Evolutionary conservation across 345 rosid species (phyloP).

Genomic region (Sisymbrium irio): DNA sequence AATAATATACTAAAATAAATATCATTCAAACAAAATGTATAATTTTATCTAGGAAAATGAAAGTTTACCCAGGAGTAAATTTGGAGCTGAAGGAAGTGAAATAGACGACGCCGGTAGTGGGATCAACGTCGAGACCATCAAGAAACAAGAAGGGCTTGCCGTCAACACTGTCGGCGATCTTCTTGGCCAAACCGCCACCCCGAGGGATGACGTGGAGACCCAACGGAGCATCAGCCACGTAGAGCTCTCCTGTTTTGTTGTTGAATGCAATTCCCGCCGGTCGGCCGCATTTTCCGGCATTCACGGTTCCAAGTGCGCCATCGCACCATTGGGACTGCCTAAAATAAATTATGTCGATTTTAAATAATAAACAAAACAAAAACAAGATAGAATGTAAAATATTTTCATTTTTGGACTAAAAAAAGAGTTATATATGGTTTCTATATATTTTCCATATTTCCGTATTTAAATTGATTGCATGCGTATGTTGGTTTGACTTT

Average conservation of each 20-base stretch:
- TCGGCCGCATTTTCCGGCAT: slow-evolving; percentile 34
- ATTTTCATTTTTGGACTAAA: neutral
- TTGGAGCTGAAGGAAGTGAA: slow-evolving; percentile 44
- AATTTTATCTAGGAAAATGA: too few species aligned
- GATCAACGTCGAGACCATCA: slow-evolving; percentile 45
- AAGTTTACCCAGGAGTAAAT: slow-evolving; percentile 22
- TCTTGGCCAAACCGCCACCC: slow-evolving; percentile 40
- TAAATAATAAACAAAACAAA: neutral
- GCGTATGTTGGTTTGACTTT: neutral
- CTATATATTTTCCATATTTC: too few species aligned
- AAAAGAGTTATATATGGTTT: neutral
- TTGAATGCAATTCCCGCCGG: slow-evolving; percentile 44
- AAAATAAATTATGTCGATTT: neutral
- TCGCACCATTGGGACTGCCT: slow-evolving; percentile 26
- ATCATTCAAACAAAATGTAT: neutral
- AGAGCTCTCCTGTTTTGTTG: slow-evolving; percentile 34
- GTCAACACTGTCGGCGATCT: slow-evolving; percentile 30
- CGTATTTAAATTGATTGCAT: neutral
- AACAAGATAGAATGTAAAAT: neutral
- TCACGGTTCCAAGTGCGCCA: slow-evolving; percentile 25
- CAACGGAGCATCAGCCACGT: slow-evolving; percentile 45
- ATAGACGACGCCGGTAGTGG: slow-evolving; percentile 32
- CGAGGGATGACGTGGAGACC: slow-evolving; percentile 41
- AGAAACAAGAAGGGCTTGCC: slow-evolving; percentile 36
- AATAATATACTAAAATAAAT: neutral